Percentiles rank a stretch among this genome's conserved stretches.
Evolutionary conservation across 2,329 filamentous ascomycete species (phyloP).

Genomic region (Tricladium varicosporioides): DNA sequence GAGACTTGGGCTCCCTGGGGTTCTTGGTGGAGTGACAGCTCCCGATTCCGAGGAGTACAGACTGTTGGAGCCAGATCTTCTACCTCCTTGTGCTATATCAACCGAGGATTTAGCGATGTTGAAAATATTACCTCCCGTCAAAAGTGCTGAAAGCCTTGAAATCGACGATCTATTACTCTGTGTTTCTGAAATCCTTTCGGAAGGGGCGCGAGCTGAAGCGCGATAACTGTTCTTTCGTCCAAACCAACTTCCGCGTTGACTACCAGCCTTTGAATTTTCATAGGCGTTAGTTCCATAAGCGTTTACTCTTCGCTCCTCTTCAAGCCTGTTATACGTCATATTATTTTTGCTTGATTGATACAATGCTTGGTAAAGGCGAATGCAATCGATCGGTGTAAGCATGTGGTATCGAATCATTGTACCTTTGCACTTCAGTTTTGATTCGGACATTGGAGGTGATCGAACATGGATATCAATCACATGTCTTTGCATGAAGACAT

Average conservation of each 20-base stretch:
- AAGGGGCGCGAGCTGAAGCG: constrained; percentile 58
- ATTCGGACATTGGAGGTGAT: constrained; percentile 74
- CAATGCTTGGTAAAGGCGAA: constrained; percentile 78
- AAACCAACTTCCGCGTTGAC: constrained; percentile 53
- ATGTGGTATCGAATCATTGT: constrained; percentile 79
- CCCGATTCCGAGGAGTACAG: constrained; percentile 55
- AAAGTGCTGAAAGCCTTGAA: constrained; percentile 71
- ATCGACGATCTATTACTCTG: constrained; percentile 74
- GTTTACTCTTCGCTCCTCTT: constrained; percentile 67
- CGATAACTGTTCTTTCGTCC: constrained; percentile 65
- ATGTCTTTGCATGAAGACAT: constrained; percentile 88
- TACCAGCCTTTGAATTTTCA: constrained; percentile 41
- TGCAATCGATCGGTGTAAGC: constrained; percentile 72
- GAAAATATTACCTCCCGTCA: constrained; percentile 73
- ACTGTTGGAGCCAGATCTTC: constrained; percentile 49
- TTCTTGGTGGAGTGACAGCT: constrained; percentile 34
- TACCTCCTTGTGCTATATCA: constrained; percentile 37
- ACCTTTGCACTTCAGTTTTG: constrained; percentile 64
- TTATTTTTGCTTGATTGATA: constrained; percentile 91
- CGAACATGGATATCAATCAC: constrained; percentile 92
- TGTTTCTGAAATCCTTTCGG: constrained; percentile 57
- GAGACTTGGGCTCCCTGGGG: constrained; percentile 25
- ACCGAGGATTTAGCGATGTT: constrained; percentile 81
- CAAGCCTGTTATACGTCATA: constrained; percentile 74
- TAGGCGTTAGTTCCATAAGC: constrained; percentile 57